phyloP scores from a whole-genome alignment of 805 yeast genomes.

The Pichia scutulata region DNA sequence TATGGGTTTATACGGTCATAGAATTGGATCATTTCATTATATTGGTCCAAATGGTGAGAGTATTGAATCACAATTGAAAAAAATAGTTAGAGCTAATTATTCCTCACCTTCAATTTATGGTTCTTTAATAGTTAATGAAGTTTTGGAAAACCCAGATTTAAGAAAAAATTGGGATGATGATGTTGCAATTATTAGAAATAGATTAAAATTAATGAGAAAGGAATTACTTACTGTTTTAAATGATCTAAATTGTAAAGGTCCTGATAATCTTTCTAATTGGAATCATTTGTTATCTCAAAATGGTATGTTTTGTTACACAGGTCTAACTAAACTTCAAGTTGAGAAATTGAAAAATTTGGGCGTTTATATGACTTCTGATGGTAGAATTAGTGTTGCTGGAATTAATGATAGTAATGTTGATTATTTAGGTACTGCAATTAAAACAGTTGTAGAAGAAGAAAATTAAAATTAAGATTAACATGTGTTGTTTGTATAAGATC shows the following conservation, averaged over 20 bases:
- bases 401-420: conserved; percentile 74
- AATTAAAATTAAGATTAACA: neutral
- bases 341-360: conserved; percentile 56
- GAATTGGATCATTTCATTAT: conserved; percentile 79
- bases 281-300: conserved; percentile 79
- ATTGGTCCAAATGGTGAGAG: conserved; percentile 34
- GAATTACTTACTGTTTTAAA: conserved; percentile 51
- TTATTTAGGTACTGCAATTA: conserved; percentile 24
- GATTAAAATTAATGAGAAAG: conserved; percentile 68
- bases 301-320: conserved; percentile 96
- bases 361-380: conserved; percentile 82
- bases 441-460: conserved; percentile 21
- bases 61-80: conserved; percentile 62
- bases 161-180: conserved; percentile 73
- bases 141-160: conserved; percentile 54
- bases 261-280: conserved; percentile 61
- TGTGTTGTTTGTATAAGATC: too few relatives aligned
- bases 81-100: conserved; percentile 75
- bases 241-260: conserved; percentile 21
- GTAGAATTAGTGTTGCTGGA: conserved; percentile 89
- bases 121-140: conserved; percentile 75
- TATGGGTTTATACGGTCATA: conserved; percentile 92
- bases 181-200: conserved; percentile 67
- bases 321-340: conserved; percentile 66
- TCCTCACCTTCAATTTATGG: conserved; percentile 96